Base-by-base conservation (phyloP, 306 rosid genomes). In the Trifolium subterraneum region DNA sequence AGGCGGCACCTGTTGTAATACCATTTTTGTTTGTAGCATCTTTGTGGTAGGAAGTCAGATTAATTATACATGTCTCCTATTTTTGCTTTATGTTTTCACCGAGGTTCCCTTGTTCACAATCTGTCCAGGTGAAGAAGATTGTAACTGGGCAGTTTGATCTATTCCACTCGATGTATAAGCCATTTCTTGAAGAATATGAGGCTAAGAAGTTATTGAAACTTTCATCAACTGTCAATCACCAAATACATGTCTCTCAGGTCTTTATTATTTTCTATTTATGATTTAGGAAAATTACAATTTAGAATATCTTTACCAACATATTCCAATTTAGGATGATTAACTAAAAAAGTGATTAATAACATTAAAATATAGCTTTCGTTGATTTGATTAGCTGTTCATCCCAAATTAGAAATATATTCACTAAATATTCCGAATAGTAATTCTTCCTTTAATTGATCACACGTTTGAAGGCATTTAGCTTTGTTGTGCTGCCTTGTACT, bases 111-210 rank as follows among this genome's bases (percentile, higher is more conserved):
- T 54, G 73, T 83, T 76, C 68, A 33, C 81, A 29, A 69, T 74
- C 38, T 81, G 42, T 61, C 65, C 84, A 93, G 98, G 96, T 90
- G 78, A 86, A 80, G 81, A 94, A 91, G 86, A 94, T 94, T 70
- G 96, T 92, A 36, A 63, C 75, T 25, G 96, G 96, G 59, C 96
- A 94, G 75, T 88, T 84, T 82, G 83, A 83, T 74, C 79, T 86
- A 64, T 94, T 94, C 81, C 92, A 65, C 72, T 82, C 85, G 0
- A 94, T 86, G 83, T 92, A 94, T 80, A 87, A 75, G 79, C 96
- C 97, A 45, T 83, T 84, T 87, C 89, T 94, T 55, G 88, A 90
- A 79, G 90, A 91, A 77, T 86, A 72, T 20, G 88, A 91, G 78
- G 80, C 88, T 66, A 84, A 84, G 76, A 90, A 84, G 73, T 79